These are phyloP conservation scores for Acidomyces sp. DNA, from an alignment of 495 filamentous ascomycete genomes.

Conservation along the genomic window DNA sequence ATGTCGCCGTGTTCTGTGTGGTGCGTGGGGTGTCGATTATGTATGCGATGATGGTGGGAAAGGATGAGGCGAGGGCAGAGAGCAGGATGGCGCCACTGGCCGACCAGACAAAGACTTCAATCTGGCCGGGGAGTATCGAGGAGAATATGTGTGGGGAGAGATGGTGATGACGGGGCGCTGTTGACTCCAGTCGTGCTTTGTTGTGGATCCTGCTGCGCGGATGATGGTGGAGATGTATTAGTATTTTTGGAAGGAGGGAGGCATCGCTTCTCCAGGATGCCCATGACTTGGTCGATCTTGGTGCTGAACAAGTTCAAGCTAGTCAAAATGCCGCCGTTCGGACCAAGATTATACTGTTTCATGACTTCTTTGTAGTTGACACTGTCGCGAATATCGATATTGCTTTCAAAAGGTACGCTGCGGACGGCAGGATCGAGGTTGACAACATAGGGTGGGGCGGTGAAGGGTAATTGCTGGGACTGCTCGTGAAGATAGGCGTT, in stretches of 20 bases:
- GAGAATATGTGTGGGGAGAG: slow-evolving; percentile 50
- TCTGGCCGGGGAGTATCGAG: slow-evolving; percentile 95
- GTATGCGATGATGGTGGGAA: slow-evolving; percentile 93
- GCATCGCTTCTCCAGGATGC: slow-evolving; percentile 71
- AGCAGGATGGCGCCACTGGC: slow-evolving; percentile 88
- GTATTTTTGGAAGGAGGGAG: slow-evolving; percentile 4
- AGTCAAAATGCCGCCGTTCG: slow-evolving; percentile 95
- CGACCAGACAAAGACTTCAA: slow-evolving; percentile 97
- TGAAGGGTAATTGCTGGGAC: slow-evolving; percentile 25
- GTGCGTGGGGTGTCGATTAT: slow-evolving; percentile 93
- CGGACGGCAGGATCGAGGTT: slow-evolving; percentile 95
- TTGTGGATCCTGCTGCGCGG: background rate
- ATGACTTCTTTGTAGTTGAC: slow-evolving; percentile 99
- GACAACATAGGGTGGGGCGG: slow-evolving; percentile 71
- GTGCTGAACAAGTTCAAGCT: slow-evolving; percentile 93
- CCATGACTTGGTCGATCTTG: slow-evolving; percentile 89
- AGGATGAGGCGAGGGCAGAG: slow-evolving; percentile 78
- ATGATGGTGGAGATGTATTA: slow-evolving; percentile 43
- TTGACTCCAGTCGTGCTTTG: slow-evolving; percentile 33
- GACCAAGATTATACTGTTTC: slow-evolving; percentile 95
- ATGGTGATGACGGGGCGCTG: slow-evolving; percentile 36
- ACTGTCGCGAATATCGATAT: slow-evolving; percentile 95
- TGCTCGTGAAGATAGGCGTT: slow-evolving; percentile 75
- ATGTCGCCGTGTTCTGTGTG: slow-evolving; percentile 71
- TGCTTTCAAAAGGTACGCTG: slow-evolving; percentile 90